Evolutionary conservation across 371 early-diverging fungal genomes (phyloP).

Genomic region (Zychaea mexicana): DNA sequence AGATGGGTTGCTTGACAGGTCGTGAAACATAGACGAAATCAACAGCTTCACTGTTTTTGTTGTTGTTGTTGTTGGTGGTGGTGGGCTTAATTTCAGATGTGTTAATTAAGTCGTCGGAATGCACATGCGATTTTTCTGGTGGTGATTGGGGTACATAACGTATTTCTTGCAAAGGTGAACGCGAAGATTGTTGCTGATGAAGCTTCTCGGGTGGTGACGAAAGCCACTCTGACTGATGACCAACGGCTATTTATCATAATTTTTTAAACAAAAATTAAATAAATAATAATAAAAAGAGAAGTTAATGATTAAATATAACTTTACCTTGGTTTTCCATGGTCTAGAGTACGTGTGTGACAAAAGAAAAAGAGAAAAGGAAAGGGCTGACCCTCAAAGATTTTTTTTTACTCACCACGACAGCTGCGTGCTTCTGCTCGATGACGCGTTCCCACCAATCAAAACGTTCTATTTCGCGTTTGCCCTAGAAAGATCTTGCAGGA

Average conservation of each 20-base stretch:
- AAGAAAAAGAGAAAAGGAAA: background rate
- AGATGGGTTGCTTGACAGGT: slow-evolving; percentile 6
- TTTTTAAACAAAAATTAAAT: background rate
- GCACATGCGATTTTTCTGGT: slow-evolving; percentile 13
- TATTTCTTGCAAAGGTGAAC: slow-evolving; percentile 9
- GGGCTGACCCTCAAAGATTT: background rate
- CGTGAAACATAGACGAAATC: slow-evolving; percentile 8
- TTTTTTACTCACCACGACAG: background rate
- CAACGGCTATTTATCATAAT: background rate
- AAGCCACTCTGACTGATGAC: background rate
- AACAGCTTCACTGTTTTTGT: background rate
- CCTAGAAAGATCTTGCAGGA: background rate
- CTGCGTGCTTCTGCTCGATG: background rate
- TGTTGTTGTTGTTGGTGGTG: background rate
- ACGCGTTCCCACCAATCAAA: background rate
- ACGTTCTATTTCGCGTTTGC: background rate
- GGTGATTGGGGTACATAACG: slow-evolving; percentile 7
- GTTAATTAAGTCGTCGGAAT: slow-evolving; percentile 41
- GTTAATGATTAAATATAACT: too few species aligned
- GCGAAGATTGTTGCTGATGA: background rate
- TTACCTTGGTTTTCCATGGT: background rate
- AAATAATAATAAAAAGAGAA: background rate
- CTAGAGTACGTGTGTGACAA: background rate
- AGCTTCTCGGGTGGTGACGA: background rate
- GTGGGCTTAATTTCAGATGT: slow-evolving; percentile 20